A percentile compares a stretch with the other conserved stretches of the same genome.
Conservation (phyloP, 2,329 filamentous ascomycete genomes). For the Fusarium sp. region DNA sequence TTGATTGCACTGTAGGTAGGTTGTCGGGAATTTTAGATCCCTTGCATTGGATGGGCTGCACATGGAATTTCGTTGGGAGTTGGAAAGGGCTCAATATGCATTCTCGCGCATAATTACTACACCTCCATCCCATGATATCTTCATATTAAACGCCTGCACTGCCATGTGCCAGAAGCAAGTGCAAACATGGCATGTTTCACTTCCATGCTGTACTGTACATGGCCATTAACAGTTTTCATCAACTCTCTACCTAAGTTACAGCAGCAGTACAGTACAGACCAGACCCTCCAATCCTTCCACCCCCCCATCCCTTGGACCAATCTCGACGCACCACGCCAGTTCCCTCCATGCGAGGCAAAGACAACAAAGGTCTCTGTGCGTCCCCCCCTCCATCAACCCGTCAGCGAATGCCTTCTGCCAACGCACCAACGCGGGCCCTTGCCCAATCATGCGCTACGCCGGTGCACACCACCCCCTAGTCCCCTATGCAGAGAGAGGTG, state of each 20-base stretch:
- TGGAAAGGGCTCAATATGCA: background rate
- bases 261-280: background rate
- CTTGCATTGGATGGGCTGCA: background rate
- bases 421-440: slow-evolving; percentile 27
- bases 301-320: slow-evolving; percentile 16
- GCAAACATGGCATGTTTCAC: slow-evolving; percentile 6
- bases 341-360: slow-evolving; percentile 41
- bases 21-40: slow-evolving; percentile 14
- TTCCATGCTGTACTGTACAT: slow-evolving; percentile 15
- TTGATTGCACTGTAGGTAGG: background rate
- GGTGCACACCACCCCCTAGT: slow-evolving; percentile 22
- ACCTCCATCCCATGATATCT: background rate
- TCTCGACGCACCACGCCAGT: slow-evolving; percentile 39
- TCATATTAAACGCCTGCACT: background rate
- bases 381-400: slow-evolving; percentile 20
- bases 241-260: slow-evolving; percentile 1
- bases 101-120: background rate
- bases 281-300: slow-evolving; percentile 16
- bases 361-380: slow-evolving; percentile 35
- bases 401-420: slow-evolving; percentile 32
- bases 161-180: slow-evolving; percentile 10
- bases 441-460: slow-evolving; percentile 47
- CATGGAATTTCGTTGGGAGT: slow-evolving; percentile 6
- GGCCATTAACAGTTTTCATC: slow-evolving; percentile 30
- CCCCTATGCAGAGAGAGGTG: slow-evolving; percentile 18